A percentile compares a stretch with the other conserved stretches of the same genome.
Conservation (phyloP, 1,284 basidiomycete genomes). For the Naganishia sp. region DNA sequence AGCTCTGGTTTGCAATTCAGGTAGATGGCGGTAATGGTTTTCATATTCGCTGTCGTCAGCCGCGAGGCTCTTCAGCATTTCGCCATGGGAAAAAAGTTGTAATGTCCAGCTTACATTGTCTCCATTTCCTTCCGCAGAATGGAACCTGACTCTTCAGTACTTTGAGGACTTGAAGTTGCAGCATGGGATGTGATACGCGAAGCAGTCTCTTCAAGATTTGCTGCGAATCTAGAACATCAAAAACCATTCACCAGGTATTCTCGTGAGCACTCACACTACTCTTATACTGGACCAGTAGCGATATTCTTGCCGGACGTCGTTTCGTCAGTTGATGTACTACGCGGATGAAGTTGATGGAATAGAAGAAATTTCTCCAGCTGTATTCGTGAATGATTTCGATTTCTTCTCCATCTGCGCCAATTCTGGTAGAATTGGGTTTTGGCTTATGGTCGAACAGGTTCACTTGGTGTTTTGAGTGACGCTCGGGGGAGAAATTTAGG, state of each 20-base stretch:
- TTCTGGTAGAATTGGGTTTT: slow-evolving; percentile 53
- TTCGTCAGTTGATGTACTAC: slow-evolving; percentile 98
- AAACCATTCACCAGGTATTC: slow-evolving; percentile 2
- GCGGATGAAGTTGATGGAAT: slow-evolving; percentile 96
- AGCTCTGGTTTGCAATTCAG: slow-evolving; percentile 94
- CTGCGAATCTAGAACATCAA: slow-evolving; percentile 54
- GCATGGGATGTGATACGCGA: slow-evolving; percentile 87
- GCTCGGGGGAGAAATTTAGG: slow-evolving; percentile 64
- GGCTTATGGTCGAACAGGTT: slow-evolving; percentile 50
- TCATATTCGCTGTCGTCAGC: slow-evolving; percentile 81
- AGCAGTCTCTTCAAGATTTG: slow-evolving; percentile 93
- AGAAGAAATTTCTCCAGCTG: slow-evolving; percentile 98
- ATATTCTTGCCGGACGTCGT: slow-evolving; percentile 87
- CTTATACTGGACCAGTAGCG: slow-evolving; percentile 97
- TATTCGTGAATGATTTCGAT: slow-evolving; percentile 89
- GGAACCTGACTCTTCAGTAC: slow-evolving; percentile 99
- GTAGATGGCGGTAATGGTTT: slow-evolving; percentile 98
- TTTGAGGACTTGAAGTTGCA: slow-evolving; percentile 96
- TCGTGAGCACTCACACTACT: slow-evolving; percentile 69
- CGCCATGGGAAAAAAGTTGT: background rate
- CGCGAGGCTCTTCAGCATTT: background rate
- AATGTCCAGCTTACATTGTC: slow-evolving; percentile 69
- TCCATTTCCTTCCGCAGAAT: slow-evolving; percentile 96
- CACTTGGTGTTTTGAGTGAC: slow-evolving; percentile 3
- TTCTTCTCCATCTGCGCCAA: slow-evolving; percentile 62